Evolutionary conservation across 169 alveolate genomes (phyloP), one percentile per base, ranked within the genome.

Genomic region (Blepharisma undulans): DNA sequence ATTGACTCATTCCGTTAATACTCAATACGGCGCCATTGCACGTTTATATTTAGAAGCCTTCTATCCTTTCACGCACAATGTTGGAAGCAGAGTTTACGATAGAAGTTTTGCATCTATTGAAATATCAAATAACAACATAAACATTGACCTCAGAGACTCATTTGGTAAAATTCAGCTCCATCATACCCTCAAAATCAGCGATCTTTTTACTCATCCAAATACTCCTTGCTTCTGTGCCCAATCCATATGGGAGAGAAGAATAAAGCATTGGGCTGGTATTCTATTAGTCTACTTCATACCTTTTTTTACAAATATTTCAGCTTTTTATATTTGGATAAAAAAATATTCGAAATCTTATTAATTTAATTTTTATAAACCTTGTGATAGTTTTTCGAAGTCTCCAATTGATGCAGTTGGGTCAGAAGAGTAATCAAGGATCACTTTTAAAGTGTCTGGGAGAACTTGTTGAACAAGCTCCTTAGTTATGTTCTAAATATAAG

Each of bases 401-500:
- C 66, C 66, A 48, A 48, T 48, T 48, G 66, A 48, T 48, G 66
- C 66, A 48, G 3, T 48, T 48, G 66, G 3, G 66, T 48, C 66
- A 48, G 66, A 48, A 5, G 66, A 48, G 14, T 48, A 48, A 48
- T 85, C 93, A 33, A 91, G 32, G 21, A 91, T 66, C 48, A 91
- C 88, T 34, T 27, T 29, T 25, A 91, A 22, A 18, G 48, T 27
- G 71, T 91, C 90, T 22, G 36, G 29, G 48, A 91, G 30, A 3
- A 91, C 89, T 59, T 91, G 33, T 32, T 91, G 85, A 1, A 91
- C 93, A 32, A 84, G 22, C 29, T 21, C 12, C 78, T 86, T 27
- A 30, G 93, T 91, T 74, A 91, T 48, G 27, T 27, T 32, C 77
- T 89, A 33, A 21, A 78, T 78, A 78, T 27, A 21, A 10, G 18